Evolutionary conservation across 495 filamentous ascomycete species (phyloP), one percentile per base, ranked within the genome.

Genomic region (Hypoxylon rickii): DNA sequence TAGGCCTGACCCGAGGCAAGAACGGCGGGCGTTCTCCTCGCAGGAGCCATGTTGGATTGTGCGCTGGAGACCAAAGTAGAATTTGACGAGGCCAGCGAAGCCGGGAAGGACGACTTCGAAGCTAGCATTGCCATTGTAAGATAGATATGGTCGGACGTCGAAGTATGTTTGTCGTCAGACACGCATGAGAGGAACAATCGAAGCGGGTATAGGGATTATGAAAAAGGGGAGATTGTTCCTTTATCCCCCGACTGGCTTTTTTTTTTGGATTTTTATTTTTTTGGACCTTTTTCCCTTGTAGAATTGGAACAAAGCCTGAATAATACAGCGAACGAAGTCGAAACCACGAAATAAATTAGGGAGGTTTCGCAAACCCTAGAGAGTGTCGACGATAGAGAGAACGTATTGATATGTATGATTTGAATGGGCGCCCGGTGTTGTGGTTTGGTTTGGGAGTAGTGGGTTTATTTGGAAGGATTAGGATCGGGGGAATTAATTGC

Each of bases 101-200:
- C 73, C 48, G 84, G 76, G 66, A 90, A 96, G 22, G 87, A 78
- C 46, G 89, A 75, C 68, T 96, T 96, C 34, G 90, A 87, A 55
- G 94, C 91, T 66, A 98, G 74, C 83, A 95, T 91, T 51, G 87
- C 85, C 87, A 92, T 93, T 34, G 58, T 71, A 38, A 45, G 52
- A 34, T 24, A 45, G 12, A 60, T 51, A 59, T 54, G 47, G 48
- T 16, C 29, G 43, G n/a, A n/a, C n/a, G n/a, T n/a, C n/a, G n/a
- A n/a, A n/a, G n/a, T n/a, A n/a, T n/a, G n/a, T n/a, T 22, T 38
- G 48, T 29, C 51, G 36, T 55, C 41, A 56, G 33, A 51, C 51
- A 54, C 60, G 58, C 63, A 72, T 69, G 36, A 34, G 52, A 37
- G 48, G 29, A 48, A 38, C 44, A 47, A 54, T 38, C 39, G 46